A percentile compares a stretch with the other conserved stretches of the same genome.
Conservation (phyloP, 495 filamentous ascomycete genomes). For the Parathielavia hyrcaniae region DNA sequence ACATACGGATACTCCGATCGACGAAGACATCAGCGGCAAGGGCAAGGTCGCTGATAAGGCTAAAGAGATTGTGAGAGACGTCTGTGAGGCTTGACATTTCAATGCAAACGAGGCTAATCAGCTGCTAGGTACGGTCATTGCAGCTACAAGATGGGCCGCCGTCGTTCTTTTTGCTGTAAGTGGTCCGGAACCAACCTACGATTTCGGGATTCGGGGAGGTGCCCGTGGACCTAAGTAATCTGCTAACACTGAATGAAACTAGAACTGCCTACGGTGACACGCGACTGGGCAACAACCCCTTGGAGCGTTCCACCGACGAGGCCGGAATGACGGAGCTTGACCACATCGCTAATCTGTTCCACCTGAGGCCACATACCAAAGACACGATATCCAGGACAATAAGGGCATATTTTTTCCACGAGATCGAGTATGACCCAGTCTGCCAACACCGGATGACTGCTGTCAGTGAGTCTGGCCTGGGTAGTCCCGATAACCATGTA, state of each 20-base stretch:
- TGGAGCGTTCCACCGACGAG: not conserved
- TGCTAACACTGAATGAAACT: too few relatives aligned
- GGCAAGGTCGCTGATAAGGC: not conserved
- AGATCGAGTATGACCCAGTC: not conserved
- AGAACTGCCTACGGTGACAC: conserved; percentile 1
- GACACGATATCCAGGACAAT: not conserved
- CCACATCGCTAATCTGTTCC: not conserved
- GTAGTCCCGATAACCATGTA: not conserved
- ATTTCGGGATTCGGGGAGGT: not conserved
- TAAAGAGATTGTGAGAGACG: not conserved
- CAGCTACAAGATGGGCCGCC: not conserved
- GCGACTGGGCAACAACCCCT: not conserved
- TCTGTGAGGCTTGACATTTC: not conserved
- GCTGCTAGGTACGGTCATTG: not conserved
- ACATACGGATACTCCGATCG: not conserved
- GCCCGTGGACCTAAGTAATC: too few relatives aligned
- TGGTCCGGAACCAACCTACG: not conserved
- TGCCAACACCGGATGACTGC: not conserved
- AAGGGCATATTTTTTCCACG: not conserved
- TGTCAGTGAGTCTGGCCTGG: not conserved
- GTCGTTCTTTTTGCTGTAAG: not conserved
- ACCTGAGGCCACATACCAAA: not conserved
- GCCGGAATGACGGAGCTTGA: not conserved
- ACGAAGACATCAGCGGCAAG: not conserved
- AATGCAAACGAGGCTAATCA: not conserved